Conservation (phyloP, 2,329 filamentous ascomycete species). For the Aspergillus latus region DNA sequence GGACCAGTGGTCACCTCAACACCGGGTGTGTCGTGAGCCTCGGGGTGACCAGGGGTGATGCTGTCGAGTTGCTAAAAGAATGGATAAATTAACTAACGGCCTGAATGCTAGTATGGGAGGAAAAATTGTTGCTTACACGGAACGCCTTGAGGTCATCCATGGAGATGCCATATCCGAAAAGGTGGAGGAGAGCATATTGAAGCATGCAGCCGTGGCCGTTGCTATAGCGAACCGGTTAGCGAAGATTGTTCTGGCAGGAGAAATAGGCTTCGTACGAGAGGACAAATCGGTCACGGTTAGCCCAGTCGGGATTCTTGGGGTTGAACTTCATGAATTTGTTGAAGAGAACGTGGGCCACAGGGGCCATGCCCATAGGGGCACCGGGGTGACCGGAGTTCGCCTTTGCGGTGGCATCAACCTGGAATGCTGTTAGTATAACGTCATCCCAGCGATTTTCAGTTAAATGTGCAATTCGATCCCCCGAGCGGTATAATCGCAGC, state of each 20-base stretch:
- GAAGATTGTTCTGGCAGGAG: not conserved
- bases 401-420: slow-evolving; percentile 96
- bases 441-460: not conserved
- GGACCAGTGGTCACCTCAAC: slow-evolving; percentile 98
- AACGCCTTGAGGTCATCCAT: slow-evolving; percentile 95
- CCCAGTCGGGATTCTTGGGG: slow-evolving; percentile 96
- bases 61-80: slow-evolving; percentile 61
- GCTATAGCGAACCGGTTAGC: slow-evolving; percentile 48
- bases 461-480: not conserved
- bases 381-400: slow-evolving; percentile 98
- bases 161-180: slow-evolving; percentile 84
- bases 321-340: slow-evolving; percentile 99
- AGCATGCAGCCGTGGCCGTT: slow-evolving; percentile 99
- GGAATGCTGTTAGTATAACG: slow-evolving; percentile 22
- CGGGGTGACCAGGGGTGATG: slow-evolving; percentile 94
- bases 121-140: slow-evolving; percentile 66
- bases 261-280: slow-evolving; percentile 74
- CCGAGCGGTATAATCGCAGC: not conserved
- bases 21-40: slow-evolving; percentile 93
- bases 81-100: not conserved
- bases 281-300: slow-evolving; percentile 97
- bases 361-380: slow-evolving; percentile 97
- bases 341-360: slow-evolving; percentile 92
- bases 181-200: slow-evolving; percentile 95
- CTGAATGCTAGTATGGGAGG: not conserved